Conservation (phyloP, 805 yeast species). For the Kregervanrija fluxuum region DNA sequence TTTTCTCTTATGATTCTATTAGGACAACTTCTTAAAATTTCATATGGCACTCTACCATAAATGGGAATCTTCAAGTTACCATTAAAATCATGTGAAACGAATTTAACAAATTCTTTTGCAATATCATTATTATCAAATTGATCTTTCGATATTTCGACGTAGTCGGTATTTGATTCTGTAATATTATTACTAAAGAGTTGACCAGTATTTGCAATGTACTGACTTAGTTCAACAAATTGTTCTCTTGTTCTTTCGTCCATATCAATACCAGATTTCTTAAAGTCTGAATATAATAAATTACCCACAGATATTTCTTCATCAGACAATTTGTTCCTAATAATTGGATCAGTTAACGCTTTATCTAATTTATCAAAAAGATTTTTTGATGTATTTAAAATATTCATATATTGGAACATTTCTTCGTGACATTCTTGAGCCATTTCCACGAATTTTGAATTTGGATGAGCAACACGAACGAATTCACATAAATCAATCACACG, state of each 20-base stretch:
- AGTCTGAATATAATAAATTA: constrained; percentile 69
- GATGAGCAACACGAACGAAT: constrained; percentile 84
- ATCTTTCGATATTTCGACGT: constrained; percentile 22
- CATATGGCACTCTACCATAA: constrained; percentile 57
- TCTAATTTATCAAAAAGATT: constrained; percentile 57
- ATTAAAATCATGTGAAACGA: constrained; percentile 24
- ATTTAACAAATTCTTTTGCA: constrained; percentile 15
- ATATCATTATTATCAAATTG: constrained; percentile 26
- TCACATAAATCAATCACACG: constrained; percentile 92
- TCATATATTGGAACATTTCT: constrained; percentile 89
- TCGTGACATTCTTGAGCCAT: constrained; percentile 89
- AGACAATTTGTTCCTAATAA: constrained; percentile 34
- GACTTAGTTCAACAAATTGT: constrained; percentile 71
- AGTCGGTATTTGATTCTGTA: constrained; percentile 21
- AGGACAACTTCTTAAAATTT: constrained; percentile 52
- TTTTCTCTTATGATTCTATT: constrained; percentile 50
- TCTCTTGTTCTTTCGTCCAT: constrained; percentile 59
- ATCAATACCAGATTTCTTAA: constrained; percentile 83
- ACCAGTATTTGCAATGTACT: constrained; percentile 72
- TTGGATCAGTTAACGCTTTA: constrained; percentile 38
- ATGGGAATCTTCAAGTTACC: constrained; percentile 46
- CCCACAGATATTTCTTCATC: constrained; percentile 83
- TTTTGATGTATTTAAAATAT: constrained; percentile 77
- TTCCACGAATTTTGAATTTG: constrained; percentile 56
- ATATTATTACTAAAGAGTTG: constrained; percentile 62